Conservation (phyloP, 768 basidiomycete genomes). For the Lactarius evosmus region DNA sequence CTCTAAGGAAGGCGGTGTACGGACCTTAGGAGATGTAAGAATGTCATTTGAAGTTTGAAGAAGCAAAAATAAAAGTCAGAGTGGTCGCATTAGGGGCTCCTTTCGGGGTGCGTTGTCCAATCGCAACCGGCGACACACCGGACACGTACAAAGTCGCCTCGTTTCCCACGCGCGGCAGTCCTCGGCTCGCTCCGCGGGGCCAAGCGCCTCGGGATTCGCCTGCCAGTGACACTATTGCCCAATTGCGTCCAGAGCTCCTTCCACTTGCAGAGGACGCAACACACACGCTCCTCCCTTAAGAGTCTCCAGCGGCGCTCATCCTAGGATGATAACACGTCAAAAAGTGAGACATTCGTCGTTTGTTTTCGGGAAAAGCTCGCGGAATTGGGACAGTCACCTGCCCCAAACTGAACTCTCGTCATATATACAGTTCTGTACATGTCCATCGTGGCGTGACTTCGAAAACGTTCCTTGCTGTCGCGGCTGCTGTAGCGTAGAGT, state of each 20-base stretch:
- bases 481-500: neutral
- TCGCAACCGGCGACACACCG: neutral
- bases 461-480: neutral
- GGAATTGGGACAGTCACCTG: neutral
- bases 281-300: neutral
- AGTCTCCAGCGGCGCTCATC: neutral
- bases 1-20: constrained; percentile 20
- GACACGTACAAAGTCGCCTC: neutral
- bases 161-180: neutral
- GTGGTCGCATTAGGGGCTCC: constrained; percentile 4
- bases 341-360: neutral
- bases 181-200: neutral
- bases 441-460: neutral
- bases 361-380: constrained; percentile 7
- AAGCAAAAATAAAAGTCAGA: neutral
- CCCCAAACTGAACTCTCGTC: neutral
- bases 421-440: neutral
- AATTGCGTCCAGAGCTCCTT: neutral
- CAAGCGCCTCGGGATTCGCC: neutral
- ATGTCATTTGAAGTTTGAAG: constrained; percentile 38
- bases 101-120: too few relatives aligned
- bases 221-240: too few relatives aligned
- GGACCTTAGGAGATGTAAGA: constrained; percentile 63
- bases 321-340: constrained; percentile 2
- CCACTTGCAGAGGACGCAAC: too few relatives aligned